These are phyloP conservation scores for Colletotrichum sp. DNA, from an alignment of 2,329 filamentous ascomycete genomes.

Conservation along the genomic window DNA sequence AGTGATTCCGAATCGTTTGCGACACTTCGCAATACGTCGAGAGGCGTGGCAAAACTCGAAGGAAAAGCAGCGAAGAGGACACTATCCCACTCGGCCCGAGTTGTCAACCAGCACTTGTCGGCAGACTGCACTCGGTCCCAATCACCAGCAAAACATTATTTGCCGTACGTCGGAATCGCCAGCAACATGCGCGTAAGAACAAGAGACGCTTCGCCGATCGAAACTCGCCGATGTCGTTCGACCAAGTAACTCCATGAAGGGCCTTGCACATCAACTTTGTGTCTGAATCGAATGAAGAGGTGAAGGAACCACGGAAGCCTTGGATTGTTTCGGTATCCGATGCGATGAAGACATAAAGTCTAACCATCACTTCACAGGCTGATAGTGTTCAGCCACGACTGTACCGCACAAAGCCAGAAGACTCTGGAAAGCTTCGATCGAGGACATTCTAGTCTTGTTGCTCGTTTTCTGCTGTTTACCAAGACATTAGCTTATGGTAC, in stretches of 20 bases:
- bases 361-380: fast-evolving
- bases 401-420: fast-evolving
- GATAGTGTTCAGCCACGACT: background rate
- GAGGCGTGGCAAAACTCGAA: background rate
- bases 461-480: fast-evolving
- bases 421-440: background rate
- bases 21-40: background rate
- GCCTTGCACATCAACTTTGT: fast-evolving
- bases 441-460: fast-evolving
- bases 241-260: background rate
- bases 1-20: background rate
- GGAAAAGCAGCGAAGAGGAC: background rate
- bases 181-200: fast-evolving
- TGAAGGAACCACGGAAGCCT: fast-evolving
- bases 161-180: background rate
- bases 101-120: background rate
- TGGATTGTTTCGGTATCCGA: fast-evolving
- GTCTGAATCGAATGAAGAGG: background rate
- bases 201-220: background rate
- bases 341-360: background rate
- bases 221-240: fast-evolving
- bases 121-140: fast-evolving
- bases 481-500: fast-evolving
- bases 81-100: background rate
- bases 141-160: background rate